Base-by-base conservation (phyloP, 1,284 basidiomycete genomes). In the Termitomyces sp. region DNA sequence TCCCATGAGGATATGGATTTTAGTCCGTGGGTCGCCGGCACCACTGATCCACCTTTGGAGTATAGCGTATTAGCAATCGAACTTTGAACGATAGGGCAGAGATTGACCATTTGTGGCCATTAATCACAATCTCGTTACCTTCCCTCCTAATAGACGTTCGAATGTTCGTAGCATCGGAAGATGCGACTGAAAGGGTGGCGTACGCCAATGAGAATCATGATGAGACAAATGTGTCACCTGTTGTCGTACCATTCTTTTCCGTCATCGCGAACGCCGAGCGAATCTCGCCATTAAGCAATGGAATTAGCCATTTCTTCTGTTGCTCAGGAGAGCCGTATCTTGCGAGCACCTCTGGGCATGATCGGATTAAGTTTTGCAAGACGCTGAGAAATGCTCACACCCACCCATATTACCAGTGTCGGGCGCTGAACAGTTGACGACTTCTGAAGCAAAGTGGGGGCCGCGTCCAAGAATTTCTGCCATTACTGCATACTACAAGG, bases 81-180 rank as follows among this genome's bases (percentile, higher is more conserved):
- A 26, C 56, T 56, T 48, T 40, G 2, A 31, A 31, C 15, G 13
- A 15, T 10, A 43, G 50, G 17, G 26, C 38, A 50, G 34, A 47
- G 28, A 57, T 67, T 12, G 44, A 86, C 95, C 96, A 98, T 82
- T 99, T 99, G 74, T 96, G 94, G 1, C 96, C 96, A 65, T 92
- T 95, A 64, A 99, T 87, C 59, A 97, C 86, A 61, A 98, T 92
- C 61, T 94, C 88, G 65, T 94, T 75, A 45, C 92, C 93, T 68
- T 95, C 90, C 60, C 84, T 81, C 45, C 83, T 81, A 57, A 96
- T 94, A 31, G 91, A 92, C 13, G 93, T 96, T 56, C 83, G 83
- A 62, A 99, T 94, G 71, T 99, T 99, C 54, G 90, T 97, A 3
- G 96, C 96, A 70, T 98, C 94, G 13, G 94, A 97, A 2, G 94